Conservation (phyloP, 2,329 filamentous ascomycete species). For the Penicillium crustosum region DNA sequence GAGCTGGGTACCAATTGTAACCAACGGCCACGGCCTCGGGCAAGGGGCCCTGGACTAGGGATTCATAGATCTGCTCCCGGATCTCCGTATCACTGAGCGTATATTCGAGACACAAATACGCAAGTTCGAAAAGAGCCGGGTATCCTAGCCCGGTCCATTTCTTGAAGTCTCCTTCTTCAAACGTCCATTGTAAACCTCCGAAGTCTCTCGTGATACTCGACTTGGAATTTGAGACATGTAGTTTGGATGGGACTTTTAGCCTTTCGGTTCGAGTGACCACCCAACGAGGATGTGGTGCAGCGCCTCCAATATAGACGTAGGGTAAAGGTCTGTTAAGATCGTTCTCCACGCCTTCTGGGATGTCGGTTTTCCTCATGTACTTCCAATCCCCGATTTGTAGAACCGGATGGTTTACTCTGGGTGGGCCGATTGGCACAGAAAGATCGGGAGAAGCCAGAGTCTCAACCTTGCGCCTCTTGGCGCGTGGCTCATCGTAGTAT, state of each 20-base stretch:
- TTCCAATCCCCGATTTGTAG: neutral
- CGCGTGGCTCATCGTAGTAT: neutral
- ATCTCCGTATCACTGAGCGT: neutral
- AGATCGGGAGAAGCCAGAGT: no score
- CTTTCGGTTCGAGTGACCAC: neutral
- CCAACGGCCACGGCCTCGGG: neutral
- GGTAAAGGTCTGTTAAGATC: neutral
- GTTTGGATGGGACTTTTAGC: neutral
- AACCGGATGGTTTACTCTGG: neutral
- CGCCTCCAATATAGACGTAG: neutral
- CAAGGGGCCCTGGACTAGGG: neutral
- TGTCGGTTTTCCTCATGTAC: neutral
- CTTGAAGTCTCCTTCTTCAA: conserved; percentile 4
- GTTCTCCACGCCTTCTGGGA: neutral
- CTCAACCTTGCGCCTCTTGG: neutral
- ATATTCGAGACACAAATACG: neutral
- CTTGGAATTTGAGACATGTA: neutral
- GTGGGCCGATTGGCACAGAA: neutral
- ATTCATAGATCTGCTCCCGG: neutral
- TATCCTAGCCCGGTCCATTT: neutral
- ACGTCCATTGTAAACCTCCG: neutral
- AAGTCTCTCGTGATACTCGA: neutral
- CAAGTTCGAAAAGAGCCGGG: conserved; percentile 3
- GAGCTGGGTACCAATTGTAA: conserved; percentile 1
- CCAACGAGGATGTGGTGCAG: conserved; percentile 7